phyloP scores from a whole-genome alignment of 106 monocot species.

The Allium cepa region DNA sequence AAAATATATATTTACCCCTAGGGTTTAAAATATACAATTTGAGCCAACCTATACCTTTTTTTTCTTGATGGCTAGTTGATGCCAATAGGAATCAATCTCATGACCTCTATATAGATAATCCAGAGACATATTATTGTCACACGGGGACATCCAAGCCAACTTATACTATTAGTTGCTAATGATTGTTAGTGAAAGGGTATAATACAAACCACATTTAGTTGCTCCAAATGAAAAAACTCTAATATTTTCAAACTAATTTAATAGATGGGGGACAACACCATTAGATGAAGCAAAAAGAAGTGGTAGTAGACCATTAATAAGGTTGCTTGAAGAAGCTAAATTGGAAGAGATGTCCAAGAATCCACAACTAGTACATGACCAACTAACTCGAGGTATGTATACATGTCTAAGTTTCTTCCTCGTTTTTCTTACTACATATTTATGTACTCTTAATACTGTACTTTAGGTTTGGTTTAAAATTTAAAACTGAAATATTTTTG shows the following conservation, averaged over 20 bases:
- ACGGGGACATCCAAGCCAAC: no score
- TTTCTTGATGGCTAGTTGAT: no score
- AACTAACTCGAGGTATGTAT: slow-evolving; percentile 11
- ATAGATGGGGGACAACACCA: slow-evolving; percentile 20
- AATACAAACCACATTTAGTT: no score
- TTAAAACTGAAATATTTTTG: not conserved
- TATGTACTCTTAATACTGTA: not conserved
- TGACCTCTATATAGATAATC: no score
- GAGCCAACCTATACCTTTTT: no score
- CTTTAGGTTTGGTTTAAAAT: not conserved
- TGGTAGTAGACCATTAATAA: slow-evolving; percentile 11
- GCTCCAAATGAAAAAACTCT: not conserved
- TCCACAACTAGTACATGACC: not conserved
- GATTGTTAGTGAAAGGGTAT: no score
- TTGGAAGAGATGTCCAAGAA: slow-evolving; percentile 17
- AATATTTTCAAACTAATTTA: not conserved
- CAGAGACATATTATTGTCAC: no score
- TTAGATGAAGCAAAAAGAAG: slow-evolving; percentile 16
- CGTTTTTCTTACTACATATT: not conserved
- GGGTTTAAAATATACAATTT: no score
- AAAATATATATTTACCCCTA: no score
- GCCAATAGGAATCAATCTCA: no score
- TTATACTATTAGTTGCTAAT: no score
- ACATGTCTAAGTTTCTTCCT: not conserved
- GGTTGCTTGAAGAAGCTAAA: slow-evolving; percentile 17